phyloP scores from a whole-genome alignment of 1,284 basidiomycete species.

The Irpex sp. region DNA sequence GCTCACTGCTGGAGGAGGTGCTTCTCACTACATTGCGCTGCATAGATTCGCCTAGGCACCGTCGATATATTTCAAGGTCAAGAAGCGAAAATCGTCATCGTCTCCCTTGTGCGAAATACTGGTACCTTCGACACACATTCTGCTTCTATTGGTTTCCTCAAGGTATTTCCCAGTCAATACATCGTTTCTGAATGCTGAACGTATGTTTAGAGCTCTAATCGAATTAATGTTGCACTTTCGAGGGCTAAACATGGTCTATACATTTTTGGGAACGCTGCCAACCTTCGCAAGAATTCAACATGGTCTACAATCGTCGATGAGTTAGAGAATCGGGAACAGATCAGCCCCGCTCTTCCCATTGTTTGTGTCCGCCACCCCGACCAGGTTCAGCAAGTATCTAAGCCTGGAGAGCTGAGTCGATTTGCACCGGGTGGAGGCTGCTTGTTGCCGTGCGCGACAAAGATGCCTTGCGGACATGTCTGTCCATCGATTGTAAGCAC shows the following conservation, averaged over 20 bases:
- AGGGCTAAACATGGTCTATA: conserved; percentile 68
- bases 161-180: conserved; percentile 32
- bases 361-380: conserved; percentile 55
- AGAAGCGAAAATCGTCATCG: conserved; percentile 62
- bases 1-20: background rate
- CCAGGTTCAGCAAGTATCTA: conserved; percentile 33
- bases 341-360: conserved; percentile 54
- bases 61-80: conserved; percentile 76
- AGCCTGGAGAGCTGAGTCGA: conserved; percentile 47
- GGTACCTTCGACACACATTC: conserved; percentile 34
- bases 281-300: conserved; percentile 46
- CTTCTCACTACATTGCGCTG: background rate
- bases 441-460: conserved; percentile 45
- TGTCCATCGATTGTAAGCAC: conserved; percentile 55
- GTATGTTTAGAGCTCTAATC: conserved; percentile 12
- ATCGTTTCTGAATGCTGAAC: background rate
- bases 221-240: conserved; percentile 47
- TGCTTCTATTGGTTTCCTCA: conserved; percentile 62
- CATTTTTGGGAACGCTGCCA: conserved; percentile 62
- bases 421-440: conserved; percentile 70
- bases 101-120: conserved; percentile 67
- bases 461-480: conserved; percentile 61
- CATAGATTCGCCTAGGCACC: conserved; percentile 58
- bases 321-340: conserved; percentile 38
- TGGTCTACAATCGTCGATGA: conserved; percentile 59